Evolutionary conservation across 768 basidiomycete species (phyloP).

Genomic region (Agaricus sinodeliciosus): DNA sequence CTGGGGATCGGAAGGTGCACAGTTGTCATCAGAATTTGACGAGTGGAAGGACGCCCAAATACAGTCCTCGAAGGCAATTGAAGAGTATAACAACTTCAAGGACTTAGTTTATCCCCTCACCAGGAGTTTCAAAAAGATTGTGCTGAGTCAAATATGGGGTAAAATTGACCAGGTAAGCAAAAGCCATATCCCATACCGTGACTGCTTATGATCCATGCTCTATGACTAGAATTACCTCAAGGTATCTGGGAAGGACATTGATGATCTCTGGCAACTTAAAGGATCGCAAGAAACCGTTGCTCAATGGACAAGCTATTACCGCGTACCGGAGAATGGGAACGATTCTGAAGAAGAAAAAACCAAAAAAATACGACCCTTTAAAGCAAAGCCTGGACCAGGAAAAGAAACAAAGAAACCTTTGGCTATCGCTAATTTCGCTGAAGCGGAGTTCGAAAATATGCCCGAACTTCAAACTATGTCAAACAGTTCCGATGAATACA

Average conservation of each 20-base stretch:
- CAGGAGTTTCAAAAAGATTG: constrained; percentile 39
- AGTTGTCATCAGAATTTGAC: constrained; percentile 57
- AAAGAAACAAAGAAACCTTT: constrained; percentile 35
- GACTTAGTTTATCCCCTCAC: constrained; percentile 53
- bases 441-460: constrained; percentile 50
- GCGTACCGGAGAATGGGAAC: constrained; percentile 9
- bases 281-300: constrained; percentile 45
- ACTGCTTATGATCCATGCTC: background rate
- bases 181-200: background rate
- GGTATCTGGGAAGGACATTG: constrained; percentile 46
- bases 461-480: constrained; percentile 64
- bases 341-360: constrained; percentile 22
- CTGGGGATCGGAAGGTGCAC: constrained; percentile 43
- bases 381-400: constrained; percentile 17
- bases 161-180: constrained; percentile 48
- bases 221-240: constrained; percentile 49
- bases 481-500: constrained; percentile 45
- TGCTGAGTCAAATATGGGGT: constrained; percentile 61
- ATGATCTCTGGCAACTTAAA: constrained; percentile 58
- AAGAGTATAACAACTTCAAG: constrained; percentile 42
- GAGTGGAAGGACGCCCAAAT: constrained; percentile 66
- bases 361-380: constrained; percentile 11
- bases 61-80: constrained; percentile 52
- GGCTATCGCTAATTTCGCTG: constrained; percentile 42
- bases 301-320: constrained; percentile 48